phyloP scores from a whole-genome alignment of 2,329 filamentous ascomycete species.

The Cyphellophora europaea region DNA sequence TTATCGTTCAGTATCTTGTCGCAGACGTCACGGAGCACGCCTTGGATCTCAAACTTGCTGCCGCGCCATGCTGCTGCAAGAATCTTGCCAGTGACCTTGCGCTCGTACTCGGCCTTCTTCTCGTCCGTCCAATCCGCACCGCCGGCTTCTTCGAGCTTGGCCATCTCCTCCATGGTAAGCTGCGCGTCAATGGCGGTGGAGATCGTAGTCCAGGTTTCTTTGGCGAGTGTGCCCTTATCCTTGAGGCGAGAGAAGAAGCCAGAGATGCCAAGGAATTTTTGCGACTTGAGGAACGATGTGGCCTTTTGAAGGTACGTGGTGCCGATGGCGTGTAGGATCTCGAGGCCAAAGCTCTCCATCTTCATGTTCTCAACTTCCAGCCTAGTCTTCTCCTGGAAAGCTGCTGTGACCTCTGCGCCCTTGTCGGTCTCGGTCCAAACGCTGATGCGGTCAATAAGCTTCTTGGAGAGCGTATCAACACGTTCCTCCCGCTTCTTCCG shows the following conservation, averaged over 20 bases:
- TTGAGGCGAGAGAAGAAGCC: conserved; percentile 91
- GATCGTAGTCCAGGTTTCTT: conserved; percentile 98
- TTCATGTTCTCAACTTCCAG: conserved; percentile 96
- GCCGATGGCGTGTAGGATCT: conserved; percentile 92
- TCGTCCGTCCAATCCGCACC: conserved; percentile 98
- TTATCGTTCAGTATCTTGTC: conserved; percentile 74
- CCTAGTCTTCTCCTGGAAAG: conserved; percentile 89
- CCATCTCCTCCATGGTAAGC: conserved; percentile 99
- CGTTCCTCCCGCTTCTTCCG: conserved; percentile 78
- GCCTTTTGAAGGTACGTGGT: conserved; percentile 84
- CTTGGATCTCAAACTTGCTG: conserved; percentile 96
- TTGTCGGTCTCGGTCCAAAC: conserved; percentile 98
- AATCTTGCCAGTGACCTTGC: conserved; percentile 94
- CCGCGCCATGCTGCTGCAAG: conserved; percentile 93
- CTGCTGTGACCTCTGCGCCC: conserved; percentile 67
- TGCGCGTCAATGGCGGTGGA: conserved; percentile 93
- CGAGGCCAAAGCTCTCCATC: conserved; percentile 97
- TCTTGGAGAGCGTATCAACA: conserved; percentile 71
- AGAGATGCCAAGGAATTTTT: conserved; percentile 92
- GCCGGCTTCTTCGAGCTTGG: conserved; percentile 83
- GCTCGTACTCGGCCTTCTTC: conserved; percentile 90
- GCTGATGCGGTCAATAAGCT: conserved; percentile 79
- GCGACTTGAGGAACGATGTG: conserved; percentile 78
- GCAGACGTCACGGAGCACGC: conserved; percentile 88
- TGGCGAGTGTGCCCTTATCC: conserved; percentile 92